Evolutionary conservation across 2,329 filamentous ascomycete species (phyloP).

Genomic region (Paraphaeosphaeria minitans): DNA sequence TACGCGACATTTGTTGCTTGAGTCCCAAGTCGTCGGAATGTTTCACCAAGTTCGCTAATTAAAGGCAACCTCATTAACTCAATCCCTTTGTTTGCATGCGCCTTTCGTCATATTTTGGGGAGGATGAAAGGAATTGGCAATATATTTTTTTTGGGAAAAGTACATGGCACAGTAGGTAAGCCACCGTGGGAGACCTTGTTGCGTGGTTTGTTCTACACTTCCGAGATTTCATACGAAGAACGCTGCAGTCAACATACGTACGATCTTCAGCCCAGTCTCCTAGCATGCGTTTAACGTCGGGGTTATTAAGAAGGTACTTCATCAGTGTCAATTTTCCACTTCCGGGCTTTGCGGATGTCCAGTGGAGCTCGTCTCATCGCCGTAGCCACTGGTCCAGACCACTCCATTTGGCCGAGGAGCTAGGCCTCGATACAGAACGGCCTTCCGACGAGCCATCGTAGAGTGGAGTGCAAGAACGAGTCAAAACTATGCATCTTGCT

Average conservation of each 20-base stretch:
- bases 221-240: constrained; percentile 7
- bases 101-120: background rate
- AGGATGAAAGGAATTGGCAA: background rate
- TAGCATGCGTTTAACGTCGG: background rate
- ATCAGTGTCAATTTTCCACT: constrained; percentile 10
- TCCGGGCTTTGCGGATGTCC: constrained; percentile 10
- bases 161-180: background rate
- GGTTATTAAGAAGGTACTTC: background rate
- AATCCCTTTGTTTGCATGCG: background rate
- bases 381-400: background rate
- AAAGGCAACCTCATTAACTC: background rate
- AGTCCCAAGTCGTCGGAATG: background rate
- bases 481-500: no score
- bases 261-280: background rate
- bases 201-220: background rate
- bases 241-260: background rate
- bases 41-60: background rate
- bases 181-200: background rate
- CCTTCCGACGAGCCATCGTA: no score
- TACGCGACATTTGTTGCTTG: background rate
- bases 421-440: background rate
- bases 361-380: background rate
- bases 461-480: no score
- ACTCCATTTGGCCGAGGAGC: background rate
- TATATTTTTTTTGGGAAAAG: background rate